These are phyloP conservation scores for Obelidium mucronatum DNA, from an alignment of 192 early-diverging fungal species.

Conservation along the genomic window DNA sequence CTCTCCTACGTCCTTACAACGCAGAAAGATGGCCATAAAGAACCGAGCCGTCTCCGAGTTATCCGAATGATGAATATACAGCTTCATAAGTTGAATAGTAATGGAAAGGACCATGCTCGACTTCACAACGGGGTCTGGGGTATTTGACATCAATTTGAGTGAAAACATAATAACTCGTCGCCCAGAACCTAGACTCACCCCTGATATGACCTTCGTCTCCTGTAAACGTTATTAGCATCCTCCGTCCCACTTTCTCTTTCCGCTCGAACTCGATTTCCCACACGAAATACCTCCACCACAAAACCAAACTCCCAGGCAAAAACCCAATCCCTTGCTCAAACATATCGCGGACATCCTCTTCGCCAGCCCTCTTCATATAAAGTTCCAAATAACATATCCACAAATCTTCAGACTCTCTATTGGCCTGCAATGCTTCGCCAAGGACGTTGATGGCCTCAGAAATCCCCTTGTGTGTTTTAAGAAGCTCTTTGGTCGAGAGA, in stretches of 20 bases:
- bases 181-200: neutral
- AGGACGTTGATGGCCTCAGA: neutral
- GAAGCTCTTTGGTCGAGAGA: constrained; percentile 13
- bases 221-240: constrained; percentile 5
- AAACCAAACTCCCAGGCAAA: neutral
- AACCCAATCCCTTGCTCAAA: constrained; percentile 25
- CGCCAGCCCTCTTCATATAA: neutral
- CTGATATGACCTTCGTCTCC: neutral
- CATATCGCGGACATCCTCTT: constrained; percentile 23
- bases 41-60: neutral
- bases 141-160: too few relatives aligned
- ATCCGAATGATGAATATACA: neutral
- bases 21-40: constrained; percentile 6
- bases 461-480: neutral
- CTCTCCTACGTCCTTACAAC: neutral
- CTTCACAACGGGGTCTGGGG: neutral
- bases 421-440: neutral
- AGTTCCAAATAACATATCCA: constrained; percentile 27
- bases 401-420: constrained; percentile 4
- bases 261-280: neutral
- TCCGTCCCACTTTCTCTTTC: neutral
- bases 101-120: constrained; percentile 12
- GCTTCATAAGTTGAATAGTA: constrained; percentile 10
- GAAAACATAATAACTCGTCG: neutral
- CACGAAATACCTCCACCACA: constrained; percentile 21